These are phyloP conservation scores for Sutorius eximius DNA, from an alignment of 1,284 basidiomycete species.

Conservation along the genomic window DNA sequence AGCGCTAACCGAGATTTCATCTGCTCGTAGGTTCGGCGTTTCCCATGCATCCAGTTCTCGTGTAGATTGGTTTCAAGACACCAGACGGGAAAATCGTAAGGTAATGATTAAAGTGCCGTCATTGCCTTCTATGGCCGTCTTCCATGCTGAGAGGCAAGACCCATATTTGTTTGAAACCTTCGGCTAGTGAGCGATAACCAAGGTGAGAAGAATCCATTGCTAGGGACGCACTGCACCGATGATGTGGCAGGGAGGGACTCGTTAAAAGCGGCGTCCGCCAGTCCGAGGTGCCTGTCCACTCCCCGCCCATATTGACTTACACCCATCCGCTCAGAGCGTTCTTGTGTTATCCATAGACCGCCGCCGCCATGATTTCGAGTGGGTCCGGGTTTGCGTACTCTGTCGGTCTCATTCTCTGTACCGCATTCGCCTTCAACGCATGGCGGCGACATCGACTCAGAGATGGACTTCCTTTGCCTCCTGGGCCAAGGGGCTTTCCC, in stretches of 20 bases:
- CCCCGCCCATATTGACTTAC: too few relatives aligned
- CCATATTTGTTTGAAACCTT: neutral
- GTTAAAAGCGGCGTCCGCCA: neutral
- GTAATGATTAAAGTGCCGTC: neutral
- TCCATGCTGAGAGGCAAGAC: neutral
- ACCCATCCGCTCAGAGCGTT: neutral
- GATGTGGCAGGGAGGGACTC: too few relatives aligned
- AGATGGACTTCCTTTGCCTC: constrained; percentile 27
- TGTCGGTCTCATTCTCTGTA: constrained; percentile 11
- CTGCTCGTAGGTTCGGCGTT: neutral
- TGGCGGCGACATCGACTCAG: constrained; percentile 21
- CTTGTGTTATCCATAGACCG: neutral
- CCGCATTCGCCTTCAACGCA: neutral
- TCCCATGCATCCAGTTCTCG: neutral
- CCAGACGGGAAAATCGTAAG: neutral
- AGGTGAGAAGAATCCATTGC: neutral
- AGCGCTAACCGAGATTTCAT: neutral
- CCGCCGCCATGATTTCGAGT: neutral
- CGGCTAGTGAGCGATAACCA: neutral
- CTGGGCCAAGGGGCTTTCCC: constrained; percentile 31
- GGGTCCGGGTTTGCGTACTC: constrained; percentile 5
- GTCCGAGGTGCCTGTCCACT: neutral
- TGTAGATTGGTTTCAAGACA: neutral
- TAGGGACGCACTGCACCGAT: neutral
- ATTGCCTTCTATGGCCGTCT: neutral